Percentiles rank a stretch among this genome's conserved stretches.
Conservation (phyloP, 139 green algal species). For the Chlorella sp. region DNA sequence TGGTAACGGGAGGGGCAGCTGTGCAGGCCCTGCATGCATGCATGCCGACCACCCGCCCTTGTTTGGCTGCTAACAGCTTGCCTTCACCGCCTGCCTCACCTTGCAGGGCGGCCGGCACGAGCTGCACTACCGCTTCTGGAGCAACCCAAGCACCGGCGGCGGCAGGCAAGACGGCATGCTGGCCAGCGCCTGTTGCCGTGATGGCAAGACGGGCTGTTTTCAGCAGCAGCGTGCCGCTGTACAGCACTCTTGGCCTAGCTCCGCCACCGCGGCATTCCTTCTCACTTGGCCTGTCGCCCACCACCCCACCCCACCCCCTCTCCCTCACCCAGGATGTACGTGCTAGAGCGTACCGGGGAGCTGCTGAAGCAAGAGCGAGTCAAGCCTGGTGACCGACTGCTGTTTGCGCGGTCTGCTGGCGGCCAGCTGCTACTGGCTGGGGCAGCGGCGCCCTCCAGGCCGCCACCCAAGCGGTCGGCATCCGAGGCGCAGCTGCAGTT, state of each 20-base stretch:
- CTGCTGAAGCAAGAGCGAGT: background rate
- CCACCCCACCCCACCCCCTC: background rate
- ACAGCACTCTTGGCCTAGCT: too few species aligned
- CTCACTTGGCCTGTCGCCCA: too few species aligned
- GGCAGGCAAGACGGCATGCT: background rate
- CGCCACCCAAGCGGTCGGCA: background rate
- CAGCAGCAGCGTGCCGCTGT: too few species aligned
- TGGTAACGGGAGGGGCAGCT: background rate
- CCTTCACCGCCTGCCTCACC: too few species aligned
- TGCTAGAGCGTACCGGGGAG: background rate
- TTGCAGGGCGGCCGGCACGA: background rate
- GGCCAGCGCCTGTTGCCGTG: too few species aligned
- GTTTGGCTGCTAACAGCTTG: too few species aligned
- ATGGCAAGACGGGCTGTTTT: too few species aligned
- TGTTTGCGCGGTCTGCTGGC: background rate
- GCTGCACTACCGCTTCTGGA: slow-evolving; percentile 17
- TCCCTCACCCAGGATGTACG: background rate
- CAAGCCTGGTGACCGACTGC: background rate
- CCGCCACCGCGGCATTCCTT: too few species aligned
- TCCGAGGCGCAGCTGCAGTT: background rate
- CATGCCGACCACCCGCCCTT: too few species aligned
- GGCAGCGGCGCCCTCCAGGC: background rate
- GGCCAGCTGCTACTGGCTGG: background rate
- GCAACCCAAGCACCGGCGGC: background rate
- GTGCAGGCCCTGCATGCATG: too few species aligned